These are phyloP conservation scores for Colletotrichum brevisporum DNA, from an alignment of 2,329 filamentous ascomycete species.

Conservation along the genomic window DNA sequence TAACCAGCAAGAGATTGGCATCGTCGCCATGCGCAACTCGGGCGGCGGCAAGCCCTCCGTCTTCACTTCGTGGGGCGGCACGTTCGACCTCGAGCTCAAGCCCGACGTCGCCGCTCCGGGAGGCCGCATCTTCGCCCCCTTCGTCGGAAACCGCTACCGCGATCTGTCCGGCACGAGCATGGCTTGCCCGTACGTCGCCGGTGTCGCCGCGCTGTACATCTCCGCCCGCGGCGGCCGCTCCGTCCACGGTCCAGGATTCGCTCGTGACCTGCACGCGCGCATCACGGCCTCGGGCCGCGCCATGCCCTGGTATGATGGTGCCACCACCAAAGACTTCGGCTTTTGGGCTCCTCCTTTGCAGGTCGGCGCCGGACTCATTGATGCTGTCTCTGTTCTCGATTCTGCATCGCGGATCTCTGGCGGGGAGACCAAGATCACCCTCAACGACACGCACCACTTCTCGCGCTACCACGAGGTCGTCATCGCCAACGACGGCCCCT, in stretches of 20 bases:
- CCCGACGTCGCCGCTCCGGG: conserved; percentile 66
- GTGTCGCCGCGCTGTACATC: conserved; percentile 62
- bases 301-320: conserved; percentile 32
- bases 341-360: conserved; percentile 53
- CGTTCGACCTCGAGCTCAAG: conserved; percentile 64
- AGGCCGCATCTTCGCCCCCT: conserved; percentile 65
- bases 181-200: conserved; percentile 68
- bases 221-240: conserved; percentile 57
- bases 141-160: conserved; percentile 58
- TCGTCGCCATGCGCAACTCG: conserved; percentile 37
- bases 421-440: conserved; percentile 51
- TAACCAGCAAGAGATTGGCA: conserved; percentile 20
- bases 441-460: conserved; percentile 59
- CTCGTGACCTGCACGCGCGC: conserved; percentile 35
- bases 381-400: conserved; percentile 46
- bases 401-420: conserved; percentile 50
- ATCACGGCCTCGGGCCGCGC: conserved; percentile 39
- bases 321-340: conserved; percentile 38
- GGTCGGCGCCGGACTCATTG: conserved; percentile 56
- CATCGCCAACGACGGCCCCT: conserved; percentile 54
- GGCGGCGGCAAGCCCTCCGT: conserved; percentile 58
- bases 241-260: conserved; percentile 46
- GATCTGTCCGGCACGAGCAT: conserved; percentile 69
- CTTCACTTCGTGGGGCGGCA: conserved; percentile 56
- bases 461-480: conserved; percentile 42